A percentile compares a stretch with the other conserved stretches of the same genome.
Evolutionary conservation across 1,139 yeast species (phyloP).

Genomic region (Magnusiomyces tetraspermus): DNA sequence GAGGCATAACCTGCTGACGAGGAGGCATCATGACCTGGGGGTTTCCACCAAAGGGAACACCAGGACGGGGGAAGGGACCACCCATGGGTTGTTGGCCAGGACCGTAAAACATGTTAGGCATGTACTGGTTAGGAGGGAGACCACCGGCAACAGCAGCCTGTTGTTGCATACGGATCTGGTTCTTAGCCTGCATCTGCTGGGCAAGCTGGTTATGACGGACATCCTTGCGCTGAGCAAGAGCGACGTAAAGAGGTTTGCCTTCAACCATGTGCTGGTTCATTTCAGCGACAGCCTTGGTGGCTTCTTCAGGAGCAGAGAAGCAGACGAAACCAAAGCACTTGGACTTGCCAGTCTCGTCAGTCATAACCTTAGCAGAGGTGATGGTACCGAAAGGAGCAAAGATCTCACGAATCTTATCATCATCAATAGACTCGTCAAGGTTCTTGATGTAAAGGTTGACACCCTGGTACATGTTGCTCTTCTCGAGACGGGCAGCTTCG

Average conservation of each 20-base stretch:
- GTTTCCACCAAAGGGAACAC: slow-evolving; percentile 76
- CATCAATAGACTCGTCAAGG: slow-evolving; percentile 87
- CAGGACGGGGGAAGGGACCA: slow-evolving; percentile 62
- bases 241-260: slow-evolving; percentile 96
- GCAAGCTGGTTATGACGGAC: slow-evolving; percentile 95
- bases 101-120: slow-evolving; percentile 90
- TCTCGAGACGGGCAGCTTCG: slow-evolving; percentile 88
- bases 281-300: slow-evolving; percentile 96
- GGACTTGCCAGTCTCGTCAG: slow-evolving; percentile 88
- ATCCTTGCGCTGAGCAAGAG: slow-evolving; percentile 97
- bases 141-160: slow-evolving; percentile 57
- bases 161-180: slow-evolving; percentile 97
- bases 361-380: slow-evolving; percentile 95
- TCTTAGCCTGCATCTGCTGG: slow-evolving; percentile 97
- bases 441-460: slow-evolving; percentile 94
- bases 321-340: slow-evolving; percentile 99
- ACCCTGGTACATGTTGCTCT: slow-evolving; percentile 92
- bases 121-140: slow-evolving; percentile 91
- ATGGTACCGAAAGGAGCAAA: slow-evolving; percentile 90
- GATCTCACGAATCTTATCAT: slow-evolving; percentile 85
- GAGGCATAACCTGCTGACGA: slow-evolving; percentile 58
- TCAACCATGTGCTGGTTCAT: slow-evolving; percentile 96
- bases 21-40: slow-evolving; percentile 81
- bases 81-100: slow-evolving; percentile 71
- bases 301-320: slow-evolving; percentile 97